Evolutionary conservation across 2,329 filamentous ascomycete species (phyloP).

Genomic region (Geosmithia putterillii): DNA sequence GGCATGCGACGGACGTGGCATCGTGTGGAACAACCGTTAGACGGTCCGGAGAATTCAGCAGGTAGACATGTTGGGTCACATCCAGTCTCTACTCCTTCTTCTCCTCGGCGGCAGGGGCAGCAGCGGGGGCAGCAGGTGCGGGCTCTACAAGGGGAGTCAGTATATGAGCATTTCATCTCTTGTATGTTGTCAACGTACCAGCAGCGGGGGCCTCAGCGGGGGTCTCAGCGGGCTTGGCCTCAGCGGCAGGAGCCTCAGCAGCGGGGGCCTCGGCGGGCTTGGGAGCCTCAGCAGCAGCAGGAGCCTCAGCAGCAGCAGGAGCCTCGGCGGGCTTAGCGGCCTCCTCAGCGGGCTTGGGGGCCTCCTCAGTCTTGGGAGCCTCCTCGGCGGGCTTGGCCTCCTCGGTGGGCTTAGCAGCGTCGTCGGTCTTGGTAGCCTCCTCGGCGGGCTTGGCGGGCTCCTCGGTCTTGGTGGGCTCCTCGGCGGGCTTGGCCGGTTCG

Average conservation of each 20-base stretch:
- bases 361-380: slow-evolving; percentile 6
- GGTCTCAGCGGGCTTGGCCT: slow-evolving; percentile 9
- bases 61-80: neutral
- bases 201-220: slow-evolving; percentile 8
- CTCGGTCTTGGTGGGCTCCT: slow-evolving; percentile 6
- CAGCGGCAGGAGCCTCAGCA: slow-evolving; percentile 14
- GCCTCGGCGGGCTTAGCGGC: slow-evolving; percentile 2
- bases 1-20: neutral
- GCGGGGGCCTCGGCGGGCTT: slow-evolving; percentile 1
- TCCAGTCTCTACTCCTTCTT: neutral
- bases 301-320: neutral
- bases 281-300: neutral
- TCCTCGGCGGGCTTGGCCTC: slow-evolving; percentile 10
- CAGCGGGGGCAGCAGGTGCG: slow-evolving; percentile 11
- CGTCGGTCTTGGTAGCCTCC: slow-evolving; percentile 12
- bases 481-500: slow-evolving; percentile 11
- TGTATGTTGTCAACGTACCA: no score
- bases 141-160: slow-evolving; percentile 7
- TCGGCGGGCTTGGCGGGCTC: slow-evolving; percentile 10
- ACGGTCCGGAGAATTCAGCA: no score
- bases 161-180: no score
- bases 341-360: slow-evolving; percentile 7
- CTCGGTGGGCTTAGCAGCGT: slow-evolving; percentile 14
- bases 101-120: slow-evolving; percentile 9
- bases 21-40: no score